phyloP scores from a whole-genome alignment of 192 early-diverging fungal genomes.

The Entomortierella parvispora region DNA sequence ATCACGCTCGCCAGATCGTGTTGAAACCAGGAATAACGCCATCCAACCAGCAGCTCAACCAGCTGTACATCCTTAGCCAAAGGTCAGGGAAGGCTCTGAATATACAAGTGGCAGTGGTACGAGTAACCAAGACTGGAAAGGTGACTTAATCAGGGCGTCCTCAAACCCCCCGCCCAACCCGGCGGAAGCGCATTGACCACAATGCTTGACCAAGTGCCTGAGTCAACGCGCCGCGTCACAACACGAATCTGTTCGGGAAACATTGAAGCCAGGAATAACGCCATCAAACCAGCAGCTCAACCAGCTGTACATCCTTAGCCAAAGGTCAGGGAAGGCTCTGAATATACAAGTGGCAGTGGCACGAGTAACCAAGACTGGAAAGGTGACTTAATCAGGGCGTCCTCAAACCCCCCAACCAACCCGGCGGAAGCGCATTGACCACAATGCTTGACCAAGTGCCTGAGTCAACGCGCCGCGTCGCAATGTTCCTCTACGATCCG shows the following conservation, averaged over 20 bases:
- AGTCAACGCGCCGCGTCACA: conserved; percentile 35
- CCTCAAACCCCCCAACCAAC: conserved; percentile 31
- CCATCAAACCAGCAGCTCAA: conserved; percentile 19
- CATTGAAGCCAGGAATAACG: conserved; percentile 22
- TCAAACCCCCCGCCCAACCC: conserved; percentile 26
- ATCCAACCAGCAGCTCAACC: conserved; percentile 19
- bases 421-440: conserved; percentile 23
- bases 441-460: conserved; percentile 31
- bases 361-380: conserved; percentile 44
- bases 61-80: conserved; percentile 20
- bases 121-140: conserved; percentile 47
- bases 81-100: conserved; percentile 33
- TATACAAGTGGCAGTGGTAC: conserved; percentile 22
- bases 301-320: conserved; percentile 21
- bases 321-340: conserved; percentile 33
- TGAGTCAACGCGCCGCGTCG: conserved; percentile 34
- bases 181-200: conserved; percentile 26
- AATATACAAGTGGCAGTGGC: conserved; percentile 26
- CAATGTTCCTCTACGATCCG: no score
- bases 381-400: conserved; percentile 28
- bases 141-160: conserved; percentile 28
- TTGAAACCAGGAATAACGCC: conserved; percentile 24
- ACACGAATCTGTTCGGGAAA: conserved; percentile 3
- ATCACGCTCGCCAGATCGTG: conserved; percentile 13
- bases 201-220: conserved; percentile 30